phyloP scores from a whole-genome alignment of 495 filamentous ascomycete species.

The Aspergillus cavernicola region DNA sequence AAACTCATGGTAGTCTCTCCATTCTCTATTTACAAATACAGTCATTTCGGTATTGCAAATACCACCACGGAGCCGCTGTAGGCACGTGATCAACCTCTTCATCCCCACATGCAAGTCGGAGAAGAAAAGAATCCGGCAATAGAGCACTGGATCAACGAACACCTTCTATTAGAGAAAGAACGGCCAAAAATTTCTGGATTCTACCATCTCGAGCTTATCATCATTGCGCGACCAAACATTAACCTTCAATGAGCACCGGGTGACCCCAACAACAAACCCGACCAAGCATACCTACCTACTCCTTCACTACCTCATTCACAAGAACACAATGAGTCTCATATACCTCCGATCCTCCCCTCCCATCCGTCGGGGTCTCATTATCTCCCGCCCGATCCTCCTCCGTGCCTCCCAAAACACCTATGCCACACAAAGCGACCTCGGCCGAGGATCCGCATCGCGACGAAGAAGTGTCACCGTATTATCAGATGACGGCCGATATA shows the following conservation, averaged over 20 bases:
- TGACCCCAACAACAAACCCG: constrained; percentile 7
- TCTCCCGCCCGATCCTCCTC: constrained; percentile 17
- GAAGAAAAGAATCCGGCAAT: constrained; percentile 7
- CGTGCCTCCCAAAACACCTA: constrained; percentile 37
- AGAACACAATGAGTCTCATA: constrained; percentile 21
- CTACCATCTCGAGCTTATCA: constrained; percentile 8
- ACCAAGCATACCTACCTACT: not conserved
- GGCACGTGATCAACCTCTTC: constrained; percentile 20
- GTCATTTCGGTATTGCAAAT: constrained; percentile 16
- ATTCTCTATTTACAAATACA: not conserved
- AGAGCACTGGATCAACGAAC: not conserved
- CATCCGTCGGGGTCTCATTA: constrained; percentile 15
- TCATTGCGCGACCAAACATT: not conserved
- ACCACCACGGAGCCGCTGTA: not conserved
- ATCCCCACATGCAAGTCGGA: constrained; percentile 17
- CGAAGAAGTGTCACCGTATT: constrained; percentile 71
- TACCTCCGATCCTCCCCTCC: constrained; percentile 18
- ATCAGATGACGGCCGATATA: constrained; percentile 75
- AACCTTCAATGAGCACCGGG: constrained; percentile 10
- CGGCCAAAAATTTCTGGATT: not conserved
- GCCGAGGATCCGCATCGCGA: constrained; percentile 29
- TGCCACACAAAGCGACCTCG: constrained; percentile 50
- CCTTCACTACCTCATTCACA: not conserved
- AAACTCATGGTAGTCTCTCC: not conserved
- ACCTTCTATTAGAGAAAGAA: too few relatives aligned